Evolutionary conservation across 768 basidiomycete genomes (phyloP), one percentile per base, ranked within the genome.

Genomic region (Termitomyces eurrhizus): DNA sequence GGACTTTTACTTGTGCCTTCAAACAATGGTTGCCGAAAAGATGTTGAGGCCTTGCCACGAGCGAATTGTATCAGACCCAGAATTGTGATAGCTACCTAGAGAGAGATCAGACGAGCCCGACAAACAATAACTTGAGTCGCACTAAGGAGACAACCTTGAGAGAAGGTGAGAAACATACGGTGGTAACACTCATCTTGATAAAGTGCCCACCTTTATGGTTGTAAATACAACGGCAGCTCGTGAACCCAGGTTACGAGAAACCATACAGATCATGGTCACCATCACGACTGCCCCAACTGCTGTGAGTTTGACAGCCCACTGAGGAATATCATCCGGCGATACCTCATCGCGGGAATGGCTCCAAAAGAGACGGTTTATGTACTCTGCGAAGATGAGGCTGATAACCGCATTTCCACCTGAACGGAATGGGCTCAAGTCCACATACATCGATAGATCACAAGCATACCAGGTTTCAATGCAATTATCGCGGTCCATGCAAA

Each of bases 401-500:
- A 96, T 88, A 41, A 96, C 92, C 1, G 95, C 92, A 67, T 86
- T 88, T 44, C 81, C 73, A 58, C 92, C 91, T 88, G 62, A 33
- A 62, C 26, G 32, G 9, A 37, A 26, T 29, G 14, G 49, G 35
- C 18, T 33, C 6, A 26, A 54, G 39, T 45, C 39, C 45, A 36
- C 52, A 33, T 55, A 7, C 33, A 46, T 51, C 41, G 3, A 45
- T 24, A 50, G 55, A 66, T 44, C 2, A 42, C 35, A 64, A 55
- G 9, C 41, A 32, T 65, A 89, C 89, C 89, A 68, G 95, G 94
- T 69, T 88, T 94, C 18, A 96, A 75, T 16, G 91, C 90, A 44
- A 90, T 88, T 57, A 95, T 95, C 4, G 93, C 89, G 14, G 93
- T 95, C 93, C 95, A 99, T 16, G 94, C 88, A 74, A 93, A 99